These are phyloP conservation scores for Gilbertella persicaria DNA, from an alignment of 371 early-diverging fungal species.

Conservation along the genomic window DNA sequence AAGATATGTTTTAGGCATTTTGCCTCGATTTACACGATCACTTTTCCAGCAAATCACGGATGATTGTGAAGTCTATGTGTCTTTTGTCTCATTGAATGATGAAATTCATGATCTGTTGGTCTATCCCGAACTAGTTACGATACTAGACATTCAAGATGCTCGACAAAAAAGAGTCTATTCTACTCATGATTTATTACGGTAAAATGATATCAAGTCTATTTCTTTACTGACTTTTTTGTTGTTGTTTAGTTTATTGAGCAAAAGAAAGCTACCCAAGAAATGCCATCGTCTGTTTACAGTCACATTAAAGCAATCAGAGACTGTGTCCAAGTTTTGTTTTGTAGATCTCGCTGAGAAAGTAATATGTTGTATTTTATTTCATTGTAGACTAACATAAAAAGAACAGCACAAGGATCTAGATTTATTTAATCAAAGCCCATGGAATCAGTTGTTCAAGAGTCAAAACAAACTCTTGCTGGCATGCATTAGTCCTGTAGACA, in stretches of 20 bases:
- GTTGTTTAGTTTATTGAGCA: too few relatives aligned
- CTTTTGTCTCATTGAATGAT: conserved; percentile 93
- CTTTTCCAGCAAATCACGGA: conserved; percentile 51
- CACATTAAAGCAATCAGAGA: conserved; percentile 1
- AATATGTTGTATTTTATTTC: conserved; percentile 73
- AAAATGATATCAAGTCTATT: conserved; percentile 52
- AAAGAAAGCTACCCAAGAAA: too few relatives aligned
- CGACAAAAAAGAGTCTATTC: conserved; percentile 17
- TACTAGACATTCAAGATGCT: conserved; percentile 17
- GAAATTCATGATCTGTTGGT: conserved; percentile 77
- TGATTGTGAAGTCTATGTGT: conserved; percentile 58
- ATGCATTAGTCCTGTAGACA: conserved; percentile 75
- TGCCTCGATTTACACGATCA: conserved; percentile 73
- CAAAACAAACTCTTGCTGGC: conserved; percentile 84
- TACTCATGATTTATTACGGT: conserved; percentile 3
- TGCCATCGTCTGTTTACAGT: neutral
- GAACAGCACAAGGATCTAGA: conserved; percentile 19
- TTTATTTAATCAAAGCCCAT: conserved; percentile 94
- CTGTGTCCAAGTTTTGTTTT: conserved; percentile 36
- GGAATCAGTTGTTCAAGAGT: conserved; percentile 39
- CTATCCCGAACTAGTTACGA: conserved; percentile 31
- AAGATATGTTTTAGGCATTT: conserved; percentile 79
- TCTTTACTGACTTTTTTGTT: conserved; percentile 23
- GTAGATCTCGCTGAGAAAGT: conserved; percentile 28
- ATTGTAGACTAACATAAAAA: conserved; percentile 87